These are phyloP conservation scores for Verticillium longisporum DNA, from an alignment of 2,329 filamentous ascomycete genomes.

Conservation along the genomic window DNA sequence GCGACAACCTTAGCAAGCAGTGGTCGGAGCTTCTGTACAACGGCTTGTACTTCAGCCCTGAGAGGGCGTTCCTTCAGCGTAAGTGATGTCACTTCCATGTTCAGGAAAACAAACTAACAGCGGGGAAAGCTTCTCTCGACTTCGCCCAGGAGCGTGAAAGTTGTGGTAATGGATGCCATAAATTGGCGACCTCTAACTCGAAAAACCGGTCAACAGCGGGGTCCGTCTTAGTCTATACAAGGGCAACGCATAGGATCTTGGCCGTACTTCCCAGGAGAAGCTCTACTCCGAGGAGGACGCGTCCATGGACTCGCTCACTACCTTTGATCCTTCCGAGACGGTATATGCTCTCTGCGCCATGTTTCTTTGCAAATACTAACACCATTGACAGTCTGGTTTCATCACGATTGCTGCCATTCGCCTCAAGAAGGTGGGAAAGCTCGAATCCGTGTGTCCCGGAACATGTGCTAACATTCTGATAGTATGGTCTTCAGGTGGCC, in stretches of 20 bases:
- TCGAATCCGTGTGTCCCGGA: no score
- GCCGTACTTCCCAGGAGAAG: slow-evolving; percentile 38
- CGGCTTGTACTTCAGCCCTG: slow-evolving; percentile 26
- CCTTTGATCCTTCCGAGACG: slow-evolving; percentile 34
- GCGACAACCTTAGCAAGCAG: slow-evolving; percentile 45
- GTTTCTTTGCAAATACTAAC: slow-evolving; percentile 3
- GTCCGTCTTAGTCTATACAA: slow-evolving; percentile 26
- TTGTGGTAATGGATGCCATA: background rate
- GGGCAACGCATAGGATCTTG: slow-evolving; percentile 36
- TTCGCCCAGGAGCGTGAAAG: slow-evolving; percentile 6
- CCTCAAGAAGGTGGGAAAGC: slow-evolving; percentile 36
- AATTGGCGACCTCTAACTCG: no score
- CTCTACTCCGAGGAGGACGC: slow-evolving; percentile 43
- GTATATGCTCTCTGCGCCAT: slow-evolving; percentile 34
- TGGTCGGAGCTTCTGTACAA: slow-evolving; percentile 21
- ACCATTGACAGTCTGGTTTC: slow-evolving; percentile 32
- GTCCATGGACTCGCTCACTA: slow-evolving; percentile 42
- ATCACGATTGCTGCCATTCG: slow-evolving; percentile 65
- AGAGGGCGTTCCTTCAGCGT: slow-evolving; percentile 51
- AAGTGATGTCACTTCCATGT: slow-evolving; percentile 31
- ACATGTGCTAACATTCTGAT: background rate
- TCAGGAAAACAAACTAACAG: background rate
- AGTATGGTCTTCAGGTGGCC: slow-evolving; percentile 36
- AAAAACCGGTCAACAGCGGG: slow-evolving; percentile 10
- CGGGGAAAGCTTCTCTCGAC: slow-evolving; percentile 6